These are phyloP conservation scores for Coemansia sp. DNA, from an alignment of 192 early-diverging fungal species.

Conservation along the genomic window DNA sequence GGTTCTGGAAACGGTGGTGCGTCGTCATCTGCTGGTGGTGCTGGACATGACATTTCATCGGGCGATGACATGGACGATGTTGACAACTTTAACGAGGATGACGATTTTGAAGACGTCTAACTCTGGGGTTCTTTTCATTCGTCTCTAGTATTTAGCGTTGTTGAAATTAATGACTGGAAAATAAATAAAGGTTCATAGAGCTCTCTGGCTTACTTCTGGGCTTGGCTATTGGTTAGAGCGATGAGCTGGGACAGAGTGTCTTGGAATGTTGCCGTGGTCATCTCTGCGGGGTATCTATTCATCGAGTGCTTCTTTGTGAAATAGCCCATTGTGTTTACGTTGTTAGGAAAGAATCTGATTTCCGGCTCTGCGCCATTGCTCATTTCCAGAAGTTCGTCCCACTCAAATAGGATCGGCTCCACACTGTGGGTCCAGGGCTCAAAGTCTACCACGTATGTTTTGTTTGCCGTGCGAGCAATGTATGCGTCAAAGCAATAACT, in stretches of 20 bases:
- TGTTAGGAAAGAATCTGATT: conserved; percentile 46
- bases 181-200: neutral
- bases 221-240: conserved; percentile 13
- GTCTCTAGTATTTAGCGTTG: too few relatives aligned
- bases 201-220: neutral
- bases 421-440: conserved; percentile 83
- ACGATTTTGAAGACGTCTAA: conserved; percentile 58
- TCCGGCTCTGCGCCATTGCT: conserved; percentile 10
- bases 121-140: neutral
- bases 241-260: conserved; percentile 35
- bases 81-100: conserved; percentile 45
- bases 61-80: conserved; percentile 20
- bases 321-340: conserved; percentile 37
- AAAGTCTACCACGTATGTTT: conserved; percentile 86
- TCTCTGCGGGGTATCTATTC: conserved; percentile 51
- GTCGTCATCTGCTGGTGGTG: conserved; percentile 1
- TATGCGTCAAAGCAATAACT: conserved; percentile 93
- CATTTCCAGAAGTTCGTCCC: conserved; percentile 64
- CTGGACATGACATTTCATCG: neutral
- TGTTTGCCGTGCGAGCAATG: conserved; percentile 61
- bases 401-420: conserved; percentile 81
- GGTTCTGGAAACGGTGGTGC: conserved; percentile 7
- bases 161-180: neutral
- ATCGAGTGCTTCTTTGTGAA: conserved; percentile 44
- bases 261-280: conserved; percentile 33